These are phyloP conservation scores for Botrytis pseudocinerea DNA, from an alignment of 2,329 filamentous ascomycete species.

Conservation along the genomic window DNA sequence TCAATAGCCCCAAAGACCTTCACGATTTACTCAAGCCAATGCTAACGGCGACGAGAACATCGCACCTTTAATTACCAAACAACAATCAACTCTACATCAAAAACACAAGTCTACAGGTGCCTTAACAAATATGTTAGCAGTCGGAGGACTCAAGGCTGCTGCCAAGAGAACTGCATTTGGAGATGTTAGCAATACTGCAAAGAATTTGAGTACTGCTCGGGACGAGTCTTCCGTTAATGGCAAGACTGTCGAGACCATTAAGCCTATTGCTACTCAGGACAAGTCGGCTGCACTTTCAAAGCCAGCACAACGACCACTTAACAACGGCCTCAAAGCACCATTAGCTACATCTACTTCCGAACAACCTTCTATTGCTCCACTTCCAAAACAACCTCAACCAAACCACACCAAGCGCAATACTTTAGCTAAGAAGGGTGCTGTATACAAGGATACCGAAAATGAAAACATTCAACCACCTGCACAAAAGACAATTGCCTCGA, in stretches of 20 bases:
- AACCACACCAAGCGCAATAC: constrained; percentile 46
- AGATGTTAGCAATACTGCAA: constrained; percentile 72
- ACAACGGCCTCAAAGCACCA: constrained; percentile 29
- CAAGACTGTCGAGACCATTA: constrained; percentile 44
- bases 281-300: constrained; percentile 52
- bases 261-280: constrained; percentile 38
- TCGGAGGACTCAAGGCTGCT: constrained; percentile 59
- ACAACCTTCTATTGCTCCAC: constrained; percentile 23
- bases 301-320: constrained; percentile 62
- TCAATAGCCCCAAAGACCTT: constrained; percentile 66
- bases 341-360: constrained; percentile 18
- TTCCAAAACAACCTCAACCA: constrained; percentile 39
- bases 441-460: constrained; percentile 54
- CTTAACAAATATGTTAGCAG: constrained; percentile 53
- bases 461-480: constrained; percentile 34
- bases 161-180: constrained; percentile 78
- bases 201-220: constrained; percentile 45
- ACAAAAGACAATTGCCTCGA: constrained; percentile 35
- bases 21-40: constrained; percentile 58
- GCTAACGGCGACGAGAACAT: constrained; percentile 71
- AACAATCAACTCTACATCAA: constrained; percentile 62
- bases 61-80: constrained; percentile 51
- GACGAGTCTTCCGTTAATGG: constrained; percentile 56
- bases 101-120: constrained; percentile 77
- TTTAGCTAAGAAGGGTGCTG: constrained; percentile 51